Evolutionary conservation across 495 filamentous ascomycete genomes (phyloP).

Genomic region (Penicillium paxilli): DNA sequence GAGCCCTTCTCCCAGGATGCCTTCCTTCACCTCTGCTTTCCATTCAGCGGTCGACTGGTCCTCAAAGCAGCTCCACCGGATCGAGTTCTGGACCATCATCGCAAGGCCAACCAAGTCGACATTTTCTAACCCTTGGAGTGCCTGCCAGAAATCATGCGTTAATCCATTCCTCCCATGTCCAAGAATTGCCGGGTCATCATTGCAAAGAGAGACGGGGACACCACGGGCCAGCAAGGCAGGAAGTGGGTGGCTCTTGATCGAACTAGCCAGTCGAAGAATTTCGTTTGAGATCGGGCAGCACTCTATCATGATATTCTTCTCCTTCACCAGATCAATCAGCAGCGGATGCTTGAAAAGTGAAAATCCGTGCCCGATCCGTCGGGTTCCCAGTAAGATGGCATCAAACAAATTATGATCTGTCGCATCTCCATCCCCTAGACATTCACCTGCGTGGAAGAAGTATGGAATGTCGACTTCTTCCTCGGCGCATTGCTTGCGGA

Average conservation of each 20-base stretch:
- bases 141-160: constrained; percentile 92
- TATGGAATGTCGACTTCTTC: constrained; percentile 87
- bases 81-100: constrained; percentile 86
- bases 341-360: constrained; percentile 90
- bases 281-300: constrained; percentile 86
- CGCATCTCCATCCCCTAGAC: constrained; percentile 70
- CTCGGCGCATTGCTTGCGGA: constrained; percentile 77
- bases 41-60: constrained; percentile 71
- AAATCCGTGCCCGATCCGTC: constrained; percentile 86
- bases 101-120: constrained; percentile 71
- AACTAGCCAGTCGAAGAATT: constrained; percentile 72
- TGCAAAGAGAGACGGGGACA: constrained; percentile 64
- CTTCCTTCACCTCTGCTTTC: constrained; percentile 68
- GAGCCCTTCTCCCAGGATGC: constrained; percentile 68
- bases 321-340: constrained; percentile 81
- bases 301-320: constrained; percentile 85
- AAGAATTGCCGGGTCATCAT: constrained; percentile 82
- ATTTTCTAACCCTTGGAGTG: constrained; percentile 81
- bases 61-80: constrained; percentile 85
- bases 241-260: constrained; percentile 76
- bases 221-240: constrained; percentile 83
- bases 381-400: constrained; percentile 80
- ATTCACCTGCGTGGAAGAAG: constrained; percentile 92
- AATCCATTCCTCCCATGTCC: constrained; percentile 75
- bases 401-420: constrained; percentile 89